phyloP scores from a whole-genome alignment of 2,329 filamentous ascomycete genomes.

The Colletotrichum chrysophilum region DNA sequence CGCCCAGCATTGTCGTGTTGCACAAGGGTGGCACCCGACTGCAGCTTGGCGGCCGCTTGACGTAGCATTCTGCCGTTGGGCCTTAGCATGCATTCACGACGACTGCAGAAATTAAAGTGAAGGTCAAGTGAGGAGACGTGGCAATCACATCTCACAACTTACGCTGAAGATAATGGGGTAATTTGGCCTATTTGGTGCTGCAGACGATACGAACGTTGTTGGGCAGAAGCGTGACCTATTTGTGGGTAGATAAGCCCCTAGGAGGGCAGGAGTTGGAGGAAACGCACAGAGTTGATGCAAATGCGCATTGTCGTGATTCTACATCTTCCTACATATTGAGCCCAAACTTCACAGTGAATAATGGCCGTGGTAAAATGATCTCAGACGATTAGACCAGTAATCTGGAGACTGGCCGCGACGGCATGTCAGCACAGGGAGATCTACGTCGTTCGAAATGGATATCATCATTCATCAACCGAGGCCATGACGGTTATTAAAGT shows the following conservation, averaged over 20 bases:
- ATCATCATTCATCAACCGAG: background rate
- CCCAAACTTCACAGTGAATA: fast-evolving
- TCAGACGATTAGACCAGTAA: background rate
- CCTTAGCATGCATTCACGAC: background rate
- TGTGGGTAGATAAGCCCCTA: background rate
- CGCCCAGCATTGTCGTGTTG: background rate
- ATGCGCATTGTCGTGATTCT: background rate
- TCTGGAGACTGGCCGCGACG: background rate
- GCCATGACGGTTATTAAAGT: background rate
- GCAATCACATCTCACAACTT: background rate
- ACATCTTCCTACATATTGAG: background rate
- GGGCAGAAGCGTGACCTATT: background rate
- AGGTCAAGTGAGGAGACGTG: background rate
- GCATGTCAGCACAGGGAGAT: background rate
- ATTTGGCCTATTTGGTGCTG: background rate
- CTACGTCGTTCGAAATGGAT: background rate
- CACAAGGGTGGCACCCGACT: background rate
- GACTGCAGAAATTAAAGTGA: background rate
- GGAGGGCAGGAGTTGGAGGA: background rate
- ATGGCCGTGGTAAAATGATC: background rate
- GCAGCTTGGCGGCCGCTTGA: background rate
- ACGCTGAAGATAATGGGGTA: background rate
- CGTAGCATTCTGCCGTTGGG: background rate
- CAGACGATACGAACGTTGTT: background rate
- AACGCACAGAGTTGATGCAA: background rate